Conservation (phyloP, 495 filamentous ascomycete species). For the Apodospora peruviana region DNA sequence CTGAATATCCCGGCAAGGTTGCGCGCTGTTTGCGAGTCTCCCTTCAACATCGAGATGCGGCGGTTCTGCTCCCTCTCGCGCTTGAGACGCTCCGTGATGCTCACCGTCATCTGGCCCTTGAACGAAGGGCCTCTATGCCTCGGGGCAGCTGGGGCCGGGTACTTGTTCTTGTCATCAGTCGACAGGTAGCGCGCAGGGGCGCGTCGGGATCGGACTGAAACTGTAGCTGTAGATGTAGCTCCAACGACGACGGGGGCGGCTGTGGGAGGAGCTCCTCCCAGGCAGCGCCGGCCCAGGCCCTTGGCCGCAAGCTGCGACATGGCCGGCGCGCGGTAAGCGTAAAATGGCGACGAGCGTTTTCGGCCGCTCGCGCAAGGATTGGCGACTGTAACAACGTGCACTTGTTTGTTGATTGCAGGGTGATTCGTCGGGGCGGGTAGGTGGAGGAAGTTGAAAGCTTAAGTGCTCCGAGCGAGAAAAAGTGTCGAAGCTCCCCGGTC, state of each 20-base stretch:
- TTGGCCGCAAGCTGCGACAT: conserved; percentile 30
- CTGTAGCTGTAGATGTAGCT: background rate
- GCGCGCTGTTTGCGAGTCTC: conserved; percentile 46
- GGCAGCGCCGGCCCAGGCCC: conserved; percentile 11
- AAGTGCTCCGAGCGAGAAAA: too few relatives aligned
- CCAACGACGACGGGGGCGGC: background rate
- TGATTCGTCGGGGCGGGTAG: background rate
- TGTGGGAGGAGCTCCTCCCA: conserved; percentile 2
- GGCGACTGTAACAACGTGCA: too few relatives aligned
- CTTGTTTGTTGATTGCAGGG: too few relatives aligned
- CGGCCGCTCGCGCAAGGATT: too few relatives aligned
- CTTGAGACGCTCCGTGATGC: conserved; percentile 68
- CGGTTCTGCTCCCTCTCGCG: conserved; percentile 67
- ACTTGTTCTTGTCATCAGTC: conserved; percentile 16
- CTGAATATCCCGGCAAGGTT: conserved; percentile 60
- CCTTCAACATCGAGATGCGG: conserved; percentile 54
- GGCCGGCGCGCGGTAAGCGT: background rate
- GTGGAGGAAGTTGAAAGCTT: background rate
- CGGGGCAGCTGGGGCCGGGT: background rate
- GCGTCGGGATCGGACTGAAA: conserved; percentile 1
- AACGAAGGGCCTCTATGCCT: conserved; percentile 48
- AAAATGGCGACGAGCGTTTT: too few relatives aligned
- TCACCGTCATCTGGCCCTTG: conserved; percentile 82
- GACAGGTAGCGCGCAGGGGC: conserved; percentile 14
- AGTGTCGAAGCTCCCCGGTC: too few relatives aligned